Percentiles rank a stretch among this genome's conserved stretches.
Conservation (phyloP, 225 moss, liverwort and hornwort genomes). For the Pleurozium schreberi region DNA sequence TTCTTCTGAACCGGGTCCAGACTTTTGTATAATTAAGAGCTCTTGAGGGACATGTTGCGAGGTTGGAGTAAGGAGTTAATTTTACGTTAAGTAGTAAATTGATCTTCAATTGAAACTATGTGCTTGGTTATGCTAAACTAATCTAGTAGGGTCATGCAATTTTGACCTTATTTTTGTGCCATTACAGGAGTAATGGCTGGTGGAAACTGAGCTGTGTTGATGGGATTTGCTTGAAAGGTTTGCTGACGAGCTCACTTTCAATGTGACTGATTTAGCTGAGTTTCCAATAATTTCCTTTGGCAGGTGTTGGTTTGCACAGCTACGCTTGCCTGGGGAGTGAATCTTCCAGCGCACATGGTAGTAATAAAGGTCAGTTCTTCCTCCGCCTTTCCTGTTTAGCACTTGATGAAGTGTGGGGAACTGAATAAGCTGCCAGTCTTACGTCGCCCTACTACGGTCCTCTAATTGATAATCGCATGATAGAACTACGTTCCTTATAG, state of each 20-base stretch:
- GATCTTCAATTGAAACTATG: background rate
- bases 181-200: background rate
- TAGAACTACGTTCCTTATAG: background rate
- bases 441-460: background rate
- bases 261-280: background rate
- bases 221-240: background rate
- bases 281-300: background rate
- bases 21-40: background rate
- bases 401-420: background rate
- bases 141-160: background rate
- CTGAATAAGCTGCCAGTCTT: background rate
- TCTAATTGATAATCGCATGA: background rate
- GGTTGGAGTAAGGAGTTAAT: background rate
- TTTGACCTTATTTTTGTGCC: background rate
- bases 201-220: background rate
- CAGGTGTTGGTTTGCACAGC: conserved; percentile 97
- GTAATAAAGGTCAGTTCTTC: conserved; percentile 73
- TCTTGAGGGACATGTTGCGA: background rate
- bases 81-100: background rate
- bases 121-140: background rate
- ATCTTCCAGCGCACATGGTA: conserved; percentile 98
- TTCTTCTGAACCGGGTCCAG: too few relatives aligned
- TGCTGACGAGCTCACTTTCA: background rate
- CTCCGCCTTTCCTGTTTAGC: background rate
- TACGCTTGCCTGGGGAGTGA: conserved; percentile 98